phyloP scores from a whole-genome alignment of 2,329 filamentous ascomycete species.

The Leptosphaerulina australis region DNA sequence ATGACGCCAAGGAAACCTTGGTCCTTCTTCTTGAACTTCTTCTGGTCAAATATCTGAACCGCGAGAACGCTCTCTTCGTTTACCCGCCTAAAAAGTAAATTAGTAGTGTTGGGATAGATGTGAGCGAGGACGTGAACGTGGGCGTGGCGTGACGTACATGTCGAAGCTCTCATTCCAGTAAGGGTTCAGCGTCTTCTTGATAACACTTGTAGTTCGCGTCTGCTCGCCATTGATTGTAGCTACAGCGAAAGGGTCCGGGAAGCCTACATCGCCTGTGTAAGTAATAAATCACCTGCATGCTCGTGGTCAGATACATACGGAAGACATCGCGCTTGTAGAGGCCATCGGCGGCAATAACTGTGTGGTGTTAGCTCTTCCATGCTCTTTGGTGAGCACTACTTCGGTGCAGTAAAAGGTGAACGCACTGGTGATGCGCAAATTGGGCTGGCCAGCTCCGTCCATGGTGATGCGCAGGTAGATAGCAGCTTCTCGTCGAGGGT shows the following conservation, averaged over 20 bases:
- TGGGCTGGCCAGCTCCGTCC: slow-evolving; percentile 65
- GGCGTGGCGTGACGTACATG: slow-evolving; percentile 67
- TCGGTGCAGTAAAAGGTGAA: slow-evolving; percentile 18
- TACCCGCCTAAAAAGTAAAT: slow-evolving; percentile 68
- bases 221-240: slow-evolving; percentile 97
- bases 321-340: slow-evolving; percentile 99
- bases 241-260: slow-evolving; percentile 96
- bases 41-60: slow-evolving; percentile 98
- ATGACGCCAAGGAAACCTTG: slow-evolving; percentile 98
- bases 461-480: slow-evolving; percentile 38
- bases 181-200: slow-evolving; percentile 97
- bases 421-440: slow-evolving; percentile 92
- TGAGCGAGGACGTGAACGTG: slow-evolving; percentile 3
- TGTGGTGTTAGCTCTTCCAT: slow-evolving; percentile 32
- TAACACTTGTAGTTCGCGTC: slow-evolving; percentile 95
- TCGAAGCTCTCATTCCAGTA: slow-evolving; percentile 99
- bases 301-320: slow-evolving; percentile 65
- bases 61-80: slow-evolving; percentile 96
- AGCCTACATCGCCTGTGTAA: slow-evolving; percentile 65
- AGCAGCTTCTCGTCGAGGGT: slow-evolving; percentile 1
- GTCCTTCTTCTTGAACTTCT: slow-evolving; percentile 99
- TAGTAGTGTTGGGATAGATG: slow-evolving; percentile 33
- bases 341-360: slow-evolving; percentile 98
- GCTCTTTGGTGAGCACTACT: background rate
- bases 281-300: slow-evolving; percentile 21